Conservation (phyloP, 176 grass and related monocot genomes). For the Urochloa ruziziensis region DNA sequence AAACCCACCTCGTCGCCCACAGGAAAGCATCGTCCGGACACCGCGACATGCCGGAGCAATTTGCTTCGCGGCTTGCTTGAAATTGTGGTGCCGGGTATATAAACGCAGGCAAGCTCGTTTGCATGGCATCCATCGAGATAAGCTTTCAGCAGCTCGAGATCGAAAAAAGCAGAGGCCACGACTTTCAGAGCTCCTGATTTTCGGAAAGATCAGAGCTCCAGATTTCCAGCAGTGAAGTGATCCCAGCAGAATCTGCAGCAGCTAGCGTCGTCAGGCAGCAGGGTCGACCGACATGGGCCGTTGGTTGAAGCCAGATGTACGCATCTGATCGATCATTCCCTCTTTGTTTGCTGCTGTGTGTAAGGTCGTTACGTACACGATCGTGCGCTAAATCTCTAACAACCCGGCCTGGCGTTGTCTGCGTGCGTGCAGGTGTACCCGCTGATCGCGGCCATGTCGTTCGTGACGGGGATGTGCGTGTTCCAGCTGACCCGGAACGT, state of each 20-base stretch:
- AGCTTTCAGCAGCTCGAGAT: not conserved
- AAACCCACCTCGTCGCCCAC: slow-evolving; percentile 11
- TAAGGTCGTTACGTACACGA: no score
- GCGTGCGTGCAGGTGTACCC: slow-evolving; percentile 60
- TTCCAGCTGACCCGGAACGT: slow-evolving; percentile 72
- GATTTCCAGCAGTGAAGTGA: not conserved
- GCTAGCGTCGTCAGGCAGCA: not conserved
- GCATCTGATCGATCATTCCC: not conserved
- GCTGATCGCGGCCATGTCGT: slow-evolving; percentile 72
- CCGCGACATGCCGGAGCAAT: not conserved
- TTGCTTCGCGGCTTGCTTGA: not conserved
- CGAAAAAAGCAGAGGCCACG: not conserved
- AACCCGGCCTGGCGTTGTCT: not conserved
- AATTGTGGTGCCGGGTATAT: not conserved
- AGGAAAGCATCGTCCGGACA: not conserved
- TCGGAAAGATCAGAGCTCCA: no score
- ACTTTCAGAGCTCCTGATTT: no score
- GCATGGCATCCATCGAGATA: slow-evolving; percentile 5
- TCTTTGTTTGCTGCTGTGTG: not conserved
- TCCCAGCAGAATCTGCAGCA: not conserved
- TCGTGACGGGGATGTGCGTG: slow-evolving; percentile 73
- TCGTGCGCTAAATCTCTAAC: not conserved
- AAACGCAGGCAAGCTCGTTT: not conserved
- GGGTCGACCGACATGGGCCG: slow-evolving; percentile 24
- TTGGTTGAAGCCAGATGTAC: slow-evolving; percentile 43